A percentile compares a stretch with the other conserved stretches of the same genome.
phyloP scores from a whole-genome alignment of 2,329 filamentous ascomycete species.

The Didymella glomerata region DNA sequence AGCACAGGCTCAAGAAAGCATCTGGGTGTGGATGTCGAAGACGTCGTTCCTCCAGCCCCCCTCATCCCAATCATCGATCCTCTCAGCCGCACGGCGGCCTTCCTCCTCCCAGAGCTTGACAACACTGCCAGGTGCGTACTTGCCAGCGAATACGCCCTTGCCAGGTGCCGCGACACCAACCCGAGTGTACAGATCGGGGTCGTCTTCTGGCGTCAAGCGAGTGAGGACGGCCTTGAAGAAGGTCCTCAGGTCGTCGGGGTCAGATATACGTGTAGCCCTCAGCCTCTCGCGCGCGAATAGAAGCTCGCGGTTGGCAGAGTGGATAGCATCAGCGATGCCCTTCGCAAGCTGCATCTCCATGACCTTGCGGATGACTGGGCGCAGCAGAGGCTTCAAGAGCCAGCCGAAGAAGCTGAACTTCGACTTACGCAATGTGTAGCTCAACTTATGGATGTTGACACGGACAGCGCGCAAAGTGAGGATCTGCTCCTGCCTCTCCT shows the following conservation, averaged over 20 bases:
- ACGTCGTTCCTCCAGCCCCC: slow-evolving; percentile 86
- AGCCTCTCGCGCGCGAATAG: slow-evolving; percentile 87
- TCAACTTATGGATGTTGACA: slow-evolving; percentile 85
- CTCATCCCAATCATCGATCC: slow-evolving; percentile 75
- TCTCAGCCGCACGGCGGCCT: slow-evolving; percentile 72
- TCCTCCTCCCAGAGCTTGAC: slow-evolving; percentile 91
- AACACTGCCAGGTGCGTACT: slow-evolving; percentile 88
- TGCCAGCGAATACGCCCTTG: slow-evolving; percentile 76
- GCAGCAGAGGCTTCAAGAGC: slow-evolving; percentile 83
- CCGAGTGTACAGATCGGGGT: slow-evolving; percentile 78
- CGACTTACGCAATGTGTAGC: slow-evolving; percentile 77
- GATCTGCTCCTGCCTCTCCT: slow-evolving; percentile 80
- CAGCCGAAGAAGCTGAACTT: slow-evolving; percentile 81
- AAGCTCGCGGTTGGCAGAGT: slow-evolving; percentile 82
- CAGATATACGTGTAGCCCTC: slow-evolving; percentile 82
- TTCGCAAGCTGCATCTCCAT: slow-evolving; percentile 80
- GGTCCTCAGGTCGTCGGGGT: slow-evolving; percentile 79
- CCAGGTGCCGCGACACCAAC: slow-evolving; percentile 72
- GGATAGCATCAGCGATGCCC: slow-evolving; percentile 74
- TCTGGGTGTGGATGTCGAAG: slow-evolving; percentile 66
- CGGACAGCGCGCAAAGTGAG: slow-evolving; percentile 77
- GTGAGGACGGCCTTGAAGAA: slow-evolving; percentile 86
- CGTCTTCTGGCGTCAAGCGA: slow-evolving; percentile 73
- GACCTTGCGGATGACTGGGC: slow-evolving; percentile 79
- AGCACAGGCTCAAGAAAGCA: slow-evolving; percentile 22